A percentile compares a stretch with the other conserved stretches of the same genome.
Conservation (phyloP, 495 filamentous ascomycete genomes). For the Hyphodiscus hymeniophilus region DNA sequence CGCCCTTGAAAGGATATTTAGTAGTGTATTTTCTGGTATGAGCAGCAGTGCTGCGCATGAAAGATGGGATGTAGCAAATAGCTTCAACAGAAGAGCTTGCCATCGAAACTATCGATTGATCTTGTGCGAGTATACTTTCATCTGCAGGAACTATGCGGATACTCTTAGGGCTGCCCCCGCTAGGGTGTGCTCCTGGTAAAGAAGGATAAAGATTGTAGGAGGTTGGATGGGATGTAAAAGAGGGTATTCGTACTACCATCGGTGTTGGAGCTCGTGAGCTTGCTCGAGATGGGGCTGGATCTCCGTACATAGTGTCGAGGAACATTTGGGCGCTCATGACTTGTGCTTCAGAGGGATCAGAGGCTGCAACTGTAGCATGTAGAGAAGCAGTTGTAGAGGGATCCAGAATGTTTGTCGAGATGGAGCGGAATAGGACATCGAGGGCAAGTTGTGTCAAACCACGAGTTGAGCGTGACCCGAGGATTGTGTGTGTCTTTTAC, state of each 20-base stretch:
- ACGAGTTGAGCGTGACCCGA: conserved; percentile 77
- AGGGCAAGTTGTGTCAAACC: conserved; percentile 88
- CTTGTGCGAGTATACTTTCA: neutral
- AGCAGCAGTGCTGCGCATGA: conserved; percentile 19
- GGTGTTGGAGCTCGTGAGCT: conserved; percentile 74
- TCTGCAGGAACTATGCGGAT: conserved; percentile 16
- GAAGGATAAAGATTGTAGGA: conserved; percentile 24
- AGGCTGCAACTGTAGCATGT: conserved; percentile 61
- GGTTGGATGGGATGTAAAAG: conserved; percentile 23
- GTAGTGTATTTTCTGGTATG: conserved; percentile 19
- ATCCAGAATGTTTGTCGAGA: conserved; percentile 58
- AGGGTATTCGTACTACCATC: conserved; percentile 56
- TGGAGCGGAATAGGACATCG: conserved; percentile 78
- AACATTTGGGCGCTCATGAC: conserved; percentile 71
- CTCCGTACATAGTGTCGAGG: conserved; percentile 70
- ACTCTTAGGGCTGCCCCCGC: conserved; percentile 15
- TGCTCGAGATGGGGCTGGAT: conserved; percentile 47
- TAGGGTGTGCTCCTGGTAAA: conserved; percentile 2
- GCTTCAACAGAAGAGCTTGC: neutral
- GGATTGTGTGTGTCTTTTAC: conserved; percentile 90
- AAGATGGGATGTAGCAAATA: conserved; percentile 16
- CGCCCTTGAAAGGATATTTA: conserved; percentile 24
- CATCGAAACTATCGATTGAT: conserved; percentile 4
- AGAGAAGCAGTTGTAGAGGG: conserved; percentile 48
- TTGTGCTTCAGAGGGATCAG: conserved; percentile 77